Conservation (phyloP, 441 rosid species). For the Metrosideros polymorpha region DNA sequence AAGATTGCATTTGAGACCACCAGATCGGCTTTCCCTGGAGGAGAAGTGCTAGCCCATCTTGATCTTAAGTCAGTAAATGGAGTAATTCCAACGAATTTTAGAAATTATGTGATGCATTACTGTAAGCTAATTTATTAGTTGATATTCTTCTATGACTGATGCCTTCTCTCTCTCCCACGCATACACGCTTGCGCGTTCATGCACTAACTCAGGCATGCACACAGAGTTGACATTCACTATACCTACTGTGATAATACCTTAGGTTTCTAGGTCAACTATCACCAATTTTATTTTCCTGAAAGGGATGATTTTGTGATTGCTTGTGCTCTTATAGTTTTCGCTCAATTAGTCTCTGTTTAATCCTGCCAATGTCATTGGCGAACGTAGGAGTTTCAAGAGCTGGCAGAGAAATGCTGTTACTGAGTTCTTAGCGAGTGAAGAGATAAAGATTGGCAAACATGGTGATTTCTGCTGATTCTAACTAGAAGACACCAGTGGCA, state of each 20-base stretch:
- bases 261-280: not conserved
- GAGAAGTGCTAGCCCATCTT: constrained; percentile 18
- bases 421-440: not conserved
- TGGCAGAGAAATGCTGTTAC: constrained; percentile 14
- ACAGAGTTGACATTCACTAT: not conserved
- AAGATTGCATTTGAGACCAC: constrained; percentile 14
- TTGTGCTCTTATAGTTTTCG: not conserved
- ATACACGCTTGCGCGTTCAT: not conserved
- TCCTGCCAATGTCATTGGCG: not conserved
- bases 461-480: constrained; percentile 3
- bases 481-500: not conserved
- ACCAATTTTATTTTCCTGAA: not conserved
- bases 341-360: not conserved
- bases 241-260: not conserved
- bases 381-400: constrained; percentile 19
- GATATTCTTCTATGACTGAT: not conserved
- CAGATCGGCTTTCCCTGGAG: constrained; percentile 17
- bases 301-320: not conserved
- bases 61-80: constrained; percentile 15
- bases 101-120: not conserved
- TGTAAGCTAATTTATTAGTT: not conserved
- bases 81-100: not conserved
- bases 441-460: constrained; percentile 21
- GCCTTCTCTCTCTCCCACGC: not conserved
- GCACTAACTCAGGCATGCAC: not conserved